Evolutionary conservation across 2,329 filamentous ascomycete species (phyloP).

Genomic region (Akanthomyces uredinophilus): DNA sequence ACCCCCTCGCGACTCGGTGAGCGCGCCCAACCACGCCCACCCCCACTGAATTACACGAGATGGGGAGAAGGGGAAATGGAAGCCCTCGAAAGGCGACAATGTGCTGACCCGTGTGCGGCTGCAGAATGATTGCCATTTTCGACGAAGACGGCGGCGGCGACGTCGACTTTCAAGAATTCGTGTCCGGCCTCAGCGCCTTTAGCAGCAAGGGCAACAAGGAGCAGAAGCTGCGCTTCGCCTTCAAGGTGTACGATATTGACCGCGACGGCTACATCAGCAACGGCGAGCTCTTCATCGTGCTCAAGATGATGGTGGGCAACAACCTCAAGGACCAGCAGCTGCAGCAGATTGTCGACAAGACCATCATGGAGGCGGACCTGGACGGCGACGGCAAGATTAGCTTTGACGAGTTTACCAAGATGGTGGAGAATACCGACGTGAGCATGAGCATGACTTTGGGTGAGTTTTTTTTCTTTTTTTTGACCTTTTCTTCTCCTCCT

Average conservation of each 20-base stretch:
- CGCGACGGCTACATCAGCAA: constrained; percentile 98
- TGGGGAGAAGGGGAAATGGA: not conserved
- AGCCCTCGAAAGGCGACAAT: not conserved
- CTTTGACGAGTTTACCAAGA: constrained; percentile 97
- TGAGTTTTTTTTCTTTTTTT: constrained; percentile 41
- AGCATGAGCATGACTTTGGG: constrained; percentile 71
- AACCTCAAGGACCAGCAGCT: constrained; percentile 98
- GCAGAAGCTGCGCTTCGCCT: constrained; percentile 95
- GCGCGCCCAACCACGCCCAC: constrained; percentile 16
- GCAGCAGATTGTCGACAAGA: constrained; percentile 99
- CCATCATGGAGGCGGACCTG: constrained; percentile 97
- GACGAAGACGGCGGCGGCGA: constrained; percentile 97
- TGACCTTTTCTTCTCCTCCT: not conserved
- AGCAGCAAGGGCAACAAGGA: constrained; percentile 98
- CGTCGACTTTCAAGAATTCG: constrained; percentile 98
- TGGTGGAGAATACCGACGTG: constrained; percentile 91
- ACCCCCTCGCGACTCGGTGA: constrained; percentile 90
- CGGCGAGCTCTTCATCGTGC: constrained; percentile 95
- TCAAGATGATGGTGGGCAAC: constrained; percentile 99
- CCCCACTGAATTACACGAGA: not conserved
- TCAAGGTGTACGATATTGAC: constrained; percentile 99
- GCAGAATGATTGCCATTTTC: constrained; percentile 97
- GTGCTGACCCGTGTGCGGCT: not conserved
- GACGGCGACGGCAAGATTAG: constrained; percentile 97
- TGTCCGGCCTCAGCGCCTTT: constrained; percentile 90